These are phyloP conservation scores for Boletales sp. DNA, from an alignment of 768 basidiomycete genomes.

Conservation along the genomic window DNA sequence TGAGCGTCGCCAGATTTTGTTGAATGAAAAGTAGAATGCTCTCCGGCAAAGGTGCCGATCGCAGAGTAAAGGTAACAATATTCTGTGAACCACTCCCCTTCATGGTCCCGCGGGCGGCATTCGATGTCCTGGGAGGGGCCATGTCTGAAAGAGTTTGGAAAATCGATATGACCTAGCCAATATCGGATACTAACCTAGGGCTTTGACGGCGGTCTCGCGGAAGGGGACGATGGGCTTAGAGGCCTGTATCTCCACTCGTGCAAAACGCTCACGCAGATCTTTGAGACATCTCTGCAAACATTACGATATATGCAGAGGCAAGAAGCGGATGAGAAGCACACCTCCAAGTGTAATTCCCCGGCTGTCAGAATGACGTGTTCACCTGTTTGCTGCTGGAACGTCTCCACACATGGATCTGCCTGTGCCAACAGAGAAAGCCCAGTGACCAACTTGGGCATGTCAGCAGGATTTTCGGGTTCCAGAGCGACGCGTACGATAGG, in stretches of 20 bases:
- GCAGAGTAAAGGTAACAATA: conserved; percentile 76
- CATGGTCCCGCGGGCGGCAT: conserved; percentile 74
- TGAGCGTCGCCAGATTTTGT: conserved; percentile 63
- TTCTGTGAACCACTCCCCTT: conserved; percentile 63
- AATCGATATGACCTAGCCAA: background rate
- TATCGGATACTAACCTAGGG: conserved; percentile 46
- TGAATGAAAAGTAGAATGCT: conserved; percentile 71
- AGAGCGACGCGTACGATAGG: conserved; percentile 96
- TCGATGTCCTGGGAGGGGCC: conserved; percentile 73
- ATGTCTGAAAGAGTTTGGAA: conserved; percentile 56
- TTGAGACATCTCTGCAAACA: conserved; percentile 80
- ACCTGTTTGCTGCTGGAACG: conserved; percentile 94
- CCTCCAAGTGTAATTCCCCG: conserved; percentile 95
- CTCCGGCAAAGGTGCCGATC: conserved; percentile 78
- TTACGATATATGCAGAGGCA: background rate
- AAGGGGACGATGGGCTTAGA: conserved; percentile 98
- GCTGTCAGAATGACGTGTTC: conserved; percentile 97
- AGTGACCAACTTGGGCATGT: conserved; percentile 84
- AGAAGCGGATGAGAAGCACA: conserved; percentile 28
- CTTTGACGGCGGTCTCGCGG: conserved; percentile 89
- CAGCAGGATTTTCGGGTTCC: conserved; percentile 76
- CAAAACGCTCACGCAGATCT: conserved; percentile 94
- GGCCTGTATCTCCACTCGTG: conserved; percentile 86
- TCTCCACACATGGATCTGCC: conserved; percentile 96
- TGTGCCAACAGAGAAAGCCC: conserved; percentile 89